Base-by-base conservation (phyloP, 768 basidiomycete genomes). In the Pleurotus ostreatus region DNA sequence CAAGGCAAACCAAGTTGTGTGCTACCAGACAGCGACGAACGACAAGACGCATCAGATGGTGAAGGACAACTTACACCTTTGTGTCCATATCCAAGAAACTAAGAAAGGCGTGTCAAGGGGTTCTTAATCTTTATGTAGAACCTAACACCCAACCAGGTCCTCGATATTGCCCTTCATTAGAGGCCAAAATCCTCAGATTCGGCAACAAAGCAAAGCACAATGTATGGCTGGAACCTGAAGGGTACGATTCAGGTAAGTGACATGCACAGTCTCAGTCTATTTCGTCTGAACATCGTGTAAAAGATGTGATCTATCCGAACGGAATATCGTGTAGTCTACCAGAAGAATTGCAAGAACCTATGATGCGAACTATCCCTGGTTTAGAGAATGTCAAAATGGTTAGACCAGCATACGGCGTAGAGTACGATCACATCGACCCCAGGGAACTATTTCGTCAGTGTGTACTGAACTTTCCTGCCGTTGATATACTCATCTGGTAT, bases 151-250 rank as follows among this genome's bases (percentile, higher is more conserved):
- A 6, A n/a, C 49, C 56, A 92, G 92, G 93, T 1, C 94, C 94
- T 4, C 81, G 94, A 16, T 96, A 96, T 68, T 96, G 94, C 60
- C 94, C 94, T 5, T 93, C 91, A 0, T 77, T 96, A 0, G 94
- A 96, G 68, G 83, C 90, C 8, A 96, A 96, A 67, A 82, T 96
- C 7, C 74, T 84, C 39, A 82, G 92, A 11, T 95, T 95, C 66
- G 80, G 80, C 2, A 71, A 88, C 58, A 92, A 89, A 68, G 70
- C 74, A 5, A 71, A 72, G 4, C 94, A 96, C 63, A 84, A 71
- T 2, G 79, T 95, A 41, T 96, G 93, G 92, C 74, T 96, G 2
- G 94, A 96, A 65, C 94, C 92, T 0, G 94, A 96, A 66, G 94
- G 94, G 0, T 94, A 92, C 57, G 89, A 92, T 63, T 90, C 92